phyloP scores from a whole-genome alignment of 805 yeast species.

The Saccharomycopsis sp. region DNA sequence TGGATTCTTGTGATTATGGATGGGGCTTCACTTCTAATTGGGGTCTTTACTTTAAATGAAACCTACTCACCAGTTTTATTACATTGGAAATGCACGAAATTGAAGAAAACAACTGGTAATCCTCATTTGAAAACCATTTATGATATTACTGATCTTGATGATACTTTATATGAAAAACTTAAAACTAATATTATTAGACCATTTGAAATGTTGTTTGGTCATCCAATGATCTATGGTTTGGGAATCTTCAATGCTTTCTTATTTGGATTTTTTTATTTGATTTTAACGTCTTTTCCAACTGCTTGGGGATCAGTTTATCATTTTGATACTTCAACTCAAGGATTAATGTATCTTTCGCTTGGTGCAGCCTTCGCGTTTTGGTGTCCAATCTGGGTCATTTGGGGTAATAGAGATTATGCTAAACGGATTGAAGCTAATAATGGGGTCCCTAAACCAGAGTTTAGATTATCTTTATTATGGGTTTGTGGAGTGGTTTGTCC shows the following conservation, averaged over 20 bases:
- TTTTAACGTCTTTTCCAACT: slow-evolving; percentile 49
- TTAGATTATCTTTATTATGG: slow-evolving; percentile 41
- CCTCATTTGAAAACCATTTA: slow-evolving; percentile 45
- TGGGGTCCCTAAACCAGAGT: slow-evolving; percentile 57
- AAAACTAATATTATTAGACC: slow-evolving; percentile 42
- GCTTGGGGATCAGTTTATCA: slow-evolving; percentile 34
- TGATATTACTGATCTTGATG: slow-evolving; percentile 40
- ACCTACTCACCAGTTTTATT: slow-evolving; percentile 50
- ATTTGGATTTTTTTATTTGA: slow-evolving; percentile 55
- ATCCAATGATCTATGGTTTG: slow-evolving; percentile 55
- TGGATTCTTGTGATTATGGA: slow-evolving; percentile 33
- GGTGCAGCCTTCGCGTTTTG: slow-evolving; percentile 47
- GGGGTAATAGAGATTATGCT: neutral
- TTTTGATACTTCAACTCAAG: slow-evolving; percentile 46
- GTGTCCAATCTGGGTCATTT: slow-evolving; percentile 34
- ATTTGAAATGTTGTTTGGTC: slow-evolving; percentile 37
- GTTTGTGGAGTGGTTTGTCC: slow-evolving; percentile 42
- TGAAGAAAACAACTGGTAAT: slow-evolving; percentile 48
- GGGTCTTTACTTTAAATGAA: slow-evolving; percentile 39
- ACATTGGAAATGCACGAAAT: slow-evolving; percentile 32
- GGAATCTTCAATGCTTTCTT: slow-evolving; percentile 55
- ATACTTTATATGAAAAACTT: slow-evolving; percentile 30
- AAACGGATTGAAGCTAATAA: slow-evolving; percentile 22
- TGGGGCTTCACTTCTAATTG: slow-evolving; percentile 35
- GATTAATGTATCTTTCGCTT: slow-evolving; percentile 33